Conservation (phyloP, 1,284 basidiomycete species). For the Trametes pubescens region DNA sequence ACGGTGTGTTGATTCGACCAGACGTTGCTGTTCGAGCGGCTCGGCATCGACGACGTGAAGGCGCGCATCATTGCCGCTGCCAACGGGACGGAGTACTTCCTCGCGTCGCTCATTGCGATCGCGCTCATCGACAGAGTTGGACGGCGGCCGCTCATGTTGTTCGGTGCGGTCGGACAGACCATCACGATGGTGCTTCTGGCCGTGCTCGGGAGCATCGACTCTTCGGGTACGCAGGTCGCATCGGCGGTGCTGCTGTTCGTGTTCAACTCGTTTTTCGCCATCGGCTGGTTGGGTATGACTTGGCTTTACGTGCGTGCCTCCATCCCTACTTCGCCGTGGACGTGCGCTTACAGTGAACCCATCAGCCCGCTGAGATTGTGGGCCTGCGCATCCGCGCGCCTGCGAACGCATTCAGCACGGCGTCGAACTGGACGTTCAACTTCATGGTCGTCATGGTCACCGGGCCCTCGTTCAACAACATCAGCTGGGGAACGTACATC, state of each 20-base stretch:
- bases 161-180: slow-evolving; percentile 71
- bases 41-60: slow-evolving; percentile 65
- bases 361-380: neutral
- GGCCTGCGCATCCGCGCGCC: slow-evolving; percentile 8
- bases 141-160: slow-evolving; percentile 73
- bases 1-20: slow-evolving; percentile 31
- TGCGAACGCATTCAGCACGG: slow-evolving; percentile 49
- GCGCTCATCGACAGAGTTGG: slow-evolving; percentile 69
- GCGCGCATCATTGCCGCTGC: slow-evolving; percentile 74
- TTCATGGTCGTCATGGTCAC: slow-evolving; percentile 75
- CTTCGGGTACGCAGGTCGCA: slow-evolving; percentile 55
- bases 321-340: neutral
- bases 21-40: slow-evolving; percentile 66
- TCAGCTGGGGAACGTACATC: slow-evolving; percentile 70
- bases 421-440: slow-evolving; percentile 76
- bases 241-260: slow-evolving; percentile 70
- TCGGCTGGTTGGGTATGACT: slow-evolving; percentile 80
- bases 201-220: slow-evolving; percentile 60
- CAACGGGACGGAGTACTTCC: slow-evolving; percentile 75
- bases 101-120: slow-evolving; percentile 66
- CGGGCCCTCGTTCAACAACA: slow-evolving; percentile 69
- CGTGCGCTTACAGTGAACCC: neutral
- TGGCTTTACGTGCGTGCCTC: slow-evolving; percentile 63
- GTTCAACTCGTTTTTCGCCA: slow-evolving; percentile 77
- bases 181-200: slow-evolving; percentile 68